Evolutionary conservation across 208 protist genomes (phyloP), one percentile per base, ranked within the genome.

Genomic region (Vickermania ingenoplastis): DNA sequence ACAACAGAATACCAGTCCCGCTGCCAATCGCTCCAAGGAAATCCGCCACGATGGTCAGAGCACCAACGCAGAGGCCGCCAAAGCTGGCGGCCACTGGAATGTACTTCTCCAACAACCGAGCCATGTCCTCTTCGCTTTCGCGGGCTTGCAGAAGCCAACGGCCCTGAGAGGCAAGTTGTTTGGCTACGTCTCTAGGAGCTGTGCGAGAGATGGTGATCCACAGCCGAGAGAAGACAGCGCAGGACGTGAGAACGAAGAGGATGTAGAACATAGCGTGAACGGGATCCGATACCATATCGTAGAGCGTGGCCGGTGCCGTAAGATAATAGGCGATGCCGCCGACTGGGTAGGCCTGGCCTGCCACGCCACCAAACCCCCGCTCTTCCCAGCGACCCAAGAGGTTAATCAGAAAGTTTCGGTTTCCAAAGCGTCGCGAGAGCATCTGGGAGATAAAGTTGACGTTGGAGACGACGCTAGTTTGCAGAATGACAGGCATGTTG

Each of bases 401-500:
- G 53, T 88, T 82, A 36, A 99, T 92, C 52, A 99, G 57, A 66
- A 99, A 87, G 84, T 99, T 99, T 50, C 82, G 83, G 57, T 91
- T 86, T 41, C 86, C 86, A 66, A 99, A 99, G 69, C 96, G 89
- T 50, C 92, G 94, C 73, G 96, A 99, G n/a, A 99, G 84, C 3
- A 99, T 83, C 81, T 99, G 98, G 13, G 98, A 99, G 70, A 99
- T 85, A 78, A 99, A 99, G 87, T 98, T 99, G 41, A 99, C 73
- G 86, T 99, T 99, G 31, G 97, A 98, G 11, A 99, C 97, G 23
- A 99, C 83, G 61, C 98, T 98, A 5, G 96, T 97, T 85, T 99
- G 98, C 23, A 99, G 78, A 76, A 99, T 99, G 84, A 99, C 99
- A 45, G 99, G 99, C 81, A 99, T 99, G 85, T 99, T 99, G 63